Percentiles rank a stretch among this genome's conserved stretches.
phyloP scores from a whole-genome alignment of 2,329 filamentous ascomycete genomes.

The Scopulariopsis brevicaulis region DNA sequence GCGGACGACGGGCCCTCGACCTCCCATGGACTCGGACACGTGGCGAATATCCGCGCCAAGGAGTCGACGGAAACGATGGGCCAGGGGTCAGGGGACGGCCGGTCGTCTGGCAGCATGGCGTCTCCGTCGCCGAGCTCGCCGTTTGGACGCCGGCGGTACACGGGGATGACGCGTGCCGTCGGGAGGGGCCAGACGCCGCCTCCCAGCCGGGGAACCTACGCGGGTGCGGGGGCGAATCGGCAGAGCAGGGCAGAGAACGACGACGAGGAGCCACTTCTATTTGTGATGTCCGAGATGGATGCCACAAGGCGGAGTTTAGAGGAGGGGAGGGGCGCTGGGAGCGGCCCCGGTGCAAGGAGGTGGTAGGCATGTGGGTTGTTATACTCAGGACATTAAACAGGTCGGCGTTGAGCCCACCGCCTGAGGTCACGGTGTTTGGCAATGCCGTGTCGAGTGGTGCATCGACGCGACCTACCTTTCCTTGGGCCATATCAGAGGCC shows the following conservation, averaged over 20 bases:
- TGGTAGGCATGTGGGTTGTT: neutral
- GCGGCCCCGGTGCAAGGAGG: constrained; percentile 14
- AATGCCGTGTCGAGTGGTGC: neutral
- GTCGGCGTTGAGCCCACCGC: neutral
- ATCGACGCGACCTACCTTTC: neutral
- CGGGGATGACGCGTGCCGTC: constrained; percentile 21
- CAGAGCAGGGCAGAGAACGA: constrained; percentile 14
- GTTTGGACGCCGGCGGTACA: constrained; percentile 33
- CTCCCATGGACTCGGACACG: constrained; percentile 23
- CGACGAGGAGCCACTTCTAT: constrained; percentile 54
- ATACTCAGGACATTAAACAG: neutral
- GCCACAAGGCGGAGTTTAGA: constrained; percentile 47
- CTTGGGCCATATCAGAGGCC: neutral
- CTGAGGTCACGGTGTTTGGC: neutral
- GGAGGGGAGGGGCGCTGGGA: constrained; percentile 27
- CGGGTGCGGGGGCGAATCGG: neutral
- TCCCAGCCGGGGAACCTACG: constrained; percentile 32
- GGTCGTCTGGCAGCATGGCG: constrained; percentile 32
- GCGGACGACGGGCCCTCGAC: constrained; percentile 11
- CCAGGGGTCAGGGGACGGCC: constrained; percentile 31
- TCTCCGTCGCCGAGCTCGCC: constrained; percentile 29
- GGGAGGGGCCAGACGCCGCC: constrained; percentile 28
- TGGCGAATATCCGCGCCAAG: constrained; percentile 27
- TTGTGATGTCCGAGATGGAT: constrained; percentile 63
- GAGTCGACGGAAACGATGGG: constrained; percentile 24